A percentile compares a stretch with the other conserved stretches of the same genome.
Conservation (phyloP, 306 rosid species). For the Sophora flavescens region DNA sequence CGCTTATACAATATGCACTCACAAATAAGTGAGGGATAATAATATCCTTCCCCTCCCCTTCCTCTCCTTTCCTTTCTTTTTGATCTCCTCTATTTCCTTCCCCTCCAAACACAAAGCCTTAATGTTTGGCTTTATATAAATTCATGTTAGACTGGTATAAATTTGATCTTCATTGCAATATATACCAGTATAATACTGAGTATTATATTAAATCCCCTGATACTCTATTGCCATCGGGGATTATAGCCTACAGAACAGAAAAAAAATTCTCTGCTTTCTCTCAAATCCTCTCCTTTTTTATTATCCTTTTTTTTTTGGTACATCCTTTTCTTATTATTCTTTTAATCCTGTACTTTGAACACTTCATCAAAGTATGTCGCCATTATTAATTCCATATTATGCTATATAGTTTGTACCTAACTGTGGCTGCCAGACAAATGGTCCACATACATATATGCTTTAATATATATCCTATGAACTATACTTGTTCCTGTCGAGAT, state of each 20-base stretch:
- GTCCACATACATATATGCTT: constrained; percentile 60
- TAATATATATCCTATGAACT: constrained; percentile 46
- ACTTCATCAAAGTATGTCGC: constrained; percentile 44
- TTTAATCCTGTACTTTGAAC: constrained; percentile 42
- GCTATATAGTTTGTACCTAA: constrained; percentile 42
- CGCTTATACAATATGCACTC: too few species aligned
- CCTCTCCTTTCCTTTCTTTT: too few species aligned
- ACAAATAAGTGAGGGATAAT: too few species aligned
- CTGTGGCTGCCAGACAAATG: constrained; percentile 45
- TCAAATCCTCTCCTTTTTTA: constrained; percentile 33
- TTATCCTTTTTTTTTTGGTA: not conserved
- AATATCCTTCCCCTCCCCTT: too few species aligned
- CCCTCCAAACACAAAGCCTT: too few species aligned
- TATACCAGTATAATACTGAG: constrained; percentile 1
- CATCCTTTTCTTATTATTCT: too few species aligned
- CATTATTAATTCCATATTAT: constrained; percentile 48
- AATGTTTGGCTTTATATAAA: constrained; percentile 6
- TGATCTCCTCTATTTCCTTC: too few species aligned
- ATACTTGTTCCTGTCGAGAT: too few species aligned
- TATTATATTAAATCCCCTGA: constrained; percentile 15
- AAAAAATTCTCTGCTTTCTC: constrained; percentile 33
- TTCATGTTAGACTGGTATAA: not conserved
- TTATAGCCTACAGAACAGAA: constrained; percentile 31
- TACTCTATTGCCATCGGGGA: constrained; percentile 24
- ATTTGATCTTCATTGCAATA: constrained; percentile 15